Conservation (phyloP, 768 basidiomycete genomes). For the Pisolithus marmoratus region DNA sequence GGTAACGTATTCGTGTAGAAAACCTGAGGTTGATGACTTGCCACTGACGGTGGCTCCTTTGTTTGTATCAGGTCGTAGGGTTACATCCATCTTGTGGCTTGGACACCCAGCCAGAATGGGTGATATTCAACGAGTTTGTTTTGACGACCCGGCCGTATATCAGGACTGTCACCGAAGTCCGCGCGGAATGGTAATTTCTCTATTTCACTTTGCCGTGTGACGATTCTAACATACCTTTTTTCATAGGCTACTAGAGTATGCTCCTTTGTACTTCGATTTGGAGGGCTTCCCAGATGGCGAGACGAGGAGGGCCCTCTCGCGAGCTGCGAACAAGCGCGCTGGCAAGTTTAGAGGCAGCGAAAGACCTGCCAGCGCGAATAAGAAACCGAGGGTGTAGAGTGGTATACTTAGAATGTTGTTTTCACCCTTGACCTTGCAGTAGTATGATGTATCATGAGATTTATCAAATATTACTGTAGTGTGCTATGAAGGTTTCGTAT, state of each 20-base stretch:
- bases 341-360: conserved; percentile 31
- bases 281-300: conserved; percentile 60
- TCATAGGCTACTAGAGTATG: conserved; percentile 59
- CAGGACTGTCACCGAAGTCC: conserved; percentile 83
- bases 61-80: conserved; percentile 9
- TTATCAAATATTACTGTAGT: no score
- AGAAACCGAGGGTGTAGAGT: conserved; percentile 12
- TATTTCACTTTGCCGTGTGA: background rate
- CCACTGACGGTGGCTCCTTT: background rate
- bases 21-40: background rate
- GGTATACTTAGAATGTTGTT: background rate
- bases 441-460: no score
- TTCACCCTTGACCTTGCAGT: no score
- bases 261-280: conserved; percentile 66
- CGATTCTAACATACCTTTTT: background rate
- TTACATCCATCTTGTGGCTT: conserved; percentile 83
- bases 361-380: conserved; percentile 4
- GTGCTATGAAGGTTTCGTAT: no score
- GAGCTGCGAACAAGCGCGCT: conserved; percentile 47
- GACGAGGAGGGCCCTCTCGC: conserved; percentile 58
- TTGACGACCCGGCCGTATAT: conserved; percentile 86
- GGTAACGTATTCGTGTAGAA: conserved; percentile 28
- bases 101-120: conserved; percentile 87
- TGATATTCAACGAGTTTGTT: conserved; percentile 91
- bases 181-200: conserved; percentile 69